phyloP scores from a whole-genome alignment of 2,329 filamentous ascomycete genomes.

The Neonectria neomacrospora region DNA sequence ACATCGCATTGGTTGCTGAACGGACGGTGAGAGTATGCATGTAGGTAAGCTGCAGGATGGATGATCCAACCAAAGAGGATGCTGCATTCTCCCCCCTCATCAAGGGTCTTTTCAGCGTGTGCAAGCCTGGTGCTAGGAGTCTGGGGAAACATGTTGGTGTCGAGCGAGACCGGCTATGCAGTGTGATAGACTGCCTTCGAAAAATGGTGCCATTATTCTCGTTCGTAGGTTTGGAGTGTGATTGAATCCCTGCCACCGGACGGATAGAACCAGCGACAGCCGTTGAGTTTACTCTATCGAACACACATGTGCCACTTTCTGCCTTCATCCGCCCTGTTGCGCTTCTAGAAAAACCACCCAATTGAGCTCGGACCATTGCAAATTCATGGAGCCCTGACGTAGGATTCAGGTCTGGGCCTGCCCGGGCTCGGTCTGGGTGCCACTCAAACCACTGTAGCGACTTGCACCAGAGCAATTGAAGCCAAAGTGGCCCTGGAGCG shows the following conservation, averaged over 20 bases:
- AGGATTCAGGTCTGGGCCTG: constrained; percentile 23
- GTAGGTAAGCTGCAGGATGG: constrained; percentile 17
- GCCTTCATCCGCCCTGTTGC: not conserved
- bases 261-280: not conserved
- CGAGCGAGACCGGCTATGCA: not conserved
- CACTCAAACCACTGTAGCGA: not conserved
- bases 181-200: constrained; percentile 2
- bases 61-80: constrained; percentile 20
- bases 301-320: too few relatives aligned
- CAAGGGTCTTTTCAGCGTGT: constrained; percentile 2
- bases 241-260: not conserved
- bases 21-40: constrained; percentile 7
- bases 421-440: not conserved
- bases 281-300: not conserved
- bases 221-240: not conserved
- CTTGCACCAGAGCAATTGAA: not conserved
- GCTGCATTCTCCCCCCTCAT: constrained; percentile 4
- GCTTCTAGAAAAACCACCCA: constrained; percentile 22
- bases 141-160: not conserved
- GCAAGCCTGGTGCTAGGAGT: not conserved
- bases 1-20: constrained; percentile 28
- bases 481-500: not conserved
- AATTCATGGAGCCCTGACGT: constrained; percentile 43
- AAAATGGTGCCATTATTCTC: constrained; percentile 10
- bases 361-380: constrained; percentile 43